Evolutionary conservation across 2,329 filamentous ascomycete species (phyloP), one percentile per base, ranked within the genome.

Genomic region (Elsinoe necatrix): DNA sequence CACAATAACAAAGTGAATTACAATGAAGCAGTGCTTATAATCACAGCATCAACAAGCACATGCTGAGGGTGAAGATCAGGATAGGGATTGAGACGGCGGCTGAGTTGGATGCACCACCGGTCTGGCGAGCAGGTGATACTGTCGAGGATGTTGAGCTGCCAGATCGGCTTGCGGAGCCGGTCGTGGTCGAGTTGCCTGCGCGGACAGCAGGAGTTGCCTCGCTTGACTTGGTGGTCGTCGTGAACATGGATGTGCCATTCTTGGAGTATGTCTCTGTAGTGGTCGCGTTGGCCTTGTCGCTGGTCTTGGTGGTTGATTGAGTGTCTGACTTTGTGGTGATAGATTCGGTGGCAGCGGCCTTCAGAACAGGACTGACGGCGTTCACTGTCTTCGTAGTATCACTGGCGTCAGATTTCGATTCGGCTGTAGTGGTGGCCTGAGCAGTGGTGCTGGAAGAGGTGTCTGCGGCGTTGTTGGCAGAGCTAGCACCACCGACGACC

Each of bases 401-500:
- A 11, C n/a, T n/a, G n/a, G n/a, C n/a, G n/a, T 54, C 31, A 27
- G 50, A 42, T 11, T 34, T 42, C 52, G 43, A 43, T 14, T 25
- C 37, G 23, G 52, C 20, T 23, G 52, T 45, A 11, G 45, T 20
- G 23, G 45, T 21, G 16, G 51, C 8, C 29, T 34, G 4, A 35
- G 48, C 27, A 21, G 35, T 16, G 35, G 52, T 43, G 21, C 29
- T 43, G 11, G 23, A 21, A 47, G 54, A 45, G 50, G 39, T 34
- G 29, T 23, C 34, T 7, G 54, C 54, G 29, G 23, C 41, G 8
- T 25, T 16, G 16, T 41, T 42, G 37, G 48, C 54, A 2, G 41
- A 9, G 27, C 25, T 16, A 39, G 29, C 20, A 23, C 29, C 20
- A 39, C 48, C 48, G 25, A 56, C 29, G 20, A 20, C 72, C 77